Evolutionary conservation across 2,329 filamentous ascomycete species (phyloP).

Genomic region (Talaromyces sp.): DNA sequence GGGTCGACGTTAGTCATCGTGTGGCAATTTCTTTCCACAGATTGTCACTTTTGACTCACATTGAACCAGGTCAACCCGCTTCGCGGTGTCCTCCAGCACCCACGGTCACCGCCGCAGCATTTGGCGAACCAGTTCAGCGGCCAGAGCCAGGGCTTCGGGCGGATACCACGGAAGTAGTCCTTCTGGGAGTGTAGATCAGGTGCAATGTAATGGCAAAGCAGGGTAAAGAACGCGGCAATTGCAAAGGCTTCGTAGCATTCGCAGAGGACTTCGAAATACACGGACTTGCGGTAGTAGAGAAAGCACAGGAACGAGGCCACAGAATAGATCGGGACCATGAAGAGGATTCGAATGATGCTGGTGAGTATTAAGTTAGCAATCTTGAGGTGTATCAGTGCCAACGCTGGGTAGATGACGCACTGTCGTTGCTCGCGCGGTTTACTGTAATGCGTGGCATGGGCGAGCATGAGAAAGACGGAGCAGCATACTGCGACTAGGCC

Average conservation of each 20-base stretch:
- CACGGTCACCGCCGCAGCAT: slow-evolving; percentile 65
- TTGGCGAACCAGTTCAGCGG: slow-evolving; percentile 67
- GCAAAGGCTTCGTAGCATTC: slow-evolving; percentile 89
- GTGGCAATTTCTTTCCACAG: neutral
- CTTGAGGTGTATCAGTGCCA: neutral
- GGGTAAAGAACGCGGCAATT: slow-evolving; percentile 79
- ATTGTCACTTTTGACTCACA: slow-evolving; percentile 29
- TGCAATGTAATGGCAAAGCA: slow-evolving; percentile 76
- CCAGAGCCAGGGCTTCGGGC: slow-evolving; percentile 69
- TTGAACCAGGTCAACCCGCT: slow-evolving; percentile 91
- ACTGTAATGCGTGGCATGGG: slow-evolving; percentile 57
- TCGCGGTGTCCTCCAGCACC: slow-evolving; percentile 67
- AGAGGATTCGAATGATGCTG: slow-evolving; percentile 80
- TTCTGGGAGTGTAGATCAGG: slow-evolving; percentile 77
- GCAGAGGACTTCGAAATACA: slow-evolving; percentile 76
- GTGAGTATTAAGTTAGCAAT: neutral
- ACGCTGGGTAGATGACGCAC: slow-evolving; percentile 31
- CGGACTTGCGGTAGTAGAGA: slow-evolving; percentile 68
- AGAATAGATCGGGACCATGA: slow-evolving; percentile 82
- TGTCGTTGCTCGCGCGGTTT: slow-evolving; percentile 58
- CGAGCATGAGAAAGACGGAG: slow-evolving; percentile 51
- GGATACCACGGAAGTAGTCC: slow-evolving; percentile 68
- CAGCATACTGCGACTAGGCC: slow-evolving; percentile 48
- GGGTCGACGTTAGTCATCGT: neutral
- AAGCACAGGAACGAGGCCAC: slow-evolving; percentile 69